Base-by-base conservation (phyloP, 768 basidiomycete genomes). In the Calocybe cyanea region DNA sequence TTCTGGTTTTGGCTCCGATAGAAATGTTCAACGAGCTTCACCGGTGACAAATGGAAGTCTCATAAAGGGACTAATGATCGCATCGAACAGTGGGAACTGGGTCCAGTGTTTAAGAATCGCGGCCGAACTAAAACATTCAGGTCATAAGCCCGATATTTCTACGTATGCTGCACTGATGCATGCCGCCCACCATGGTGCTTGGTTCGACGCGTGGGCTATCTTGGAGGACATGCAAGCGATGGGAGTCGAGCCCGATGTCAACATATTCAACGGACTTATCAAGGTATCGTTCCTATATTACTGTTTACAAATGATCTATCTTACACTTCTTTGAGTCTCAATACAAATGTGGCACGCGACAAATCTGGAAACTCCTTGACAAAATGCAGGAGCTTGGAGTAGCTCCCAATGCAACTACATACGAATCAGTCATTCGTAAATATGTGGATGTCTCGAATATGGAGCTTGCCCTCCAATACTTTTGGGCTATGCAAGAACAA, bases 191-290 rank as follows among this genome's bases (percentile, higher is more conserved):
- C 66, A 74, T 30, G 68, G 65, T 4, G 54, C 71, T 7, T 67
- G 67, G 58, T 53, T 72, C 21, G 79, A 86, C 49, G 75, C 82
- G 3, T 76, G 75, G 69, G 85, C 83, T 14, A 72, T 85, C 43
- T 63, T 85, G 21, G 81, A 85, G 28, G 85, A 89, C 58, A 87
- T 89, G 84, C 41, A 70, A 25, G 59, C 68, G 14, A 52, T 71
- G 34, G 74, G 72, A 2, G 49, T 89, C 17, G 48, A 61, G 36
- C 83, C 78, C 4, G 69, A 77, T 44, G 53, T 65, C 4, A 64
- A 72, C 31, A 72, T 78, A 7, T 83, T 83, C 59, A 77, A 85
- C 36, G 65, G 72, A 34, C 68, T 91, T 19, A 61, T 91, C 38
- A 64, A 76, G 55, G 88, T 87, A 58, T 56, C 54, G 44, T 41